phyloP scores from a whole-genome alignment of 116 monocot genomes.

The Dioscorea cayenensis region DNA sequence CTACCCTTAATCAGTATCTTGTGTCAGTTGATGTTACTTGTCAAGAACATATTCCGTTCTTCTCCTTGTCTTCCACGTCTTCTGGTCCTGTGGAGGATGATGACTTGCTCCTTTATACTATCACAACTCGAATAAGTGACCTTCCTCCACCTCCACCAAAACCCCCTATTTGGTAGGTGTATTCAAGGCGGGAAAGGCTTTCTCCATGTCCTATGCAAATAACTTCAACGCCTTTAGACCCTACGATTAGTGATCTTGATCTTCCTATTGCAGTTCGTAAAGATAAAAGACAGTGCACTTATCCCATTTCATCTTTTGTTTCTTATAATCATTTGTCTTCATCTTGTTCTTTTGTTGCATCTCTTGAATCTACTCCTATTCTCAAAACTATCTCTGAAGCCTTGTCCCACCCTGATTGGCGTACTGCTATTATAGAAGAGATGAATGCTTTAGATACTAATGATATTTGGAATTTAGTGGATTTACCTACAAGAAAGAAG shows the following conservation, averaged over 20 bases:
- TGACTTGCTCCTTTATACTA: background rate
- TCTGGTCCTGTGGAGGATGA: too few species aligned
- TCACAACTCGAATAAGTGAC: too few species aligned
- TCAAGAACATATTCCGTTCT: background rate
- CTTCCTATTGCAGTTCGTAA: background rate
- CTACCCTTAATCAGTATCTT: background rate
- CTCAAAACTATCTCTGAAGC: background rate
- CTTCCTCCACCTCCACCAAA: too few species aligned
- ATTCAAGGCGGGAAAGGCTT: background rate
- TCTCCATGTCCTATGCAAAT: background rate
- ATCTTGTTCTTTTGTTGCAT: background rate
- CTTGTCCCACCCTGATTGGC: background rate
- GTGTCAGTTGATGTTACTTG: background rate
- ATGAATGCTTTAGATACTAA: constrained; percentile 1
- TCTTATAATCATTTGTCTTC: too few species aligned
- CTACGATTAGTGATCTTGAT: background rate
- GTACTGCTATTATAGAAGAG: background rate
- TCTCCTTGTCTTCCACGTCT: background rate
- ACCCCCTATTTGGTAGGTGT: background rate
- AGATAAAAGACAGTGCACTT: too few species aligned
- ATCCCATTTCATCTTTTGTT: too few species aligned
- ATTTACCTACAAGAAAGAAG: background rate
- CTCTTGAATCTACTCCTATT: background rate
- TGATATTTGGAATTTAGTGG: background rate
- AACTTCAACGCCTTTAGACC: background rate